A percentile compares a stretch with the other conserved stretches of the same genome.
Evolutionary conservation across 225 moss, liverwort and hornwort species (phyloP).

Genomic region (Asterella californica): DNA sequence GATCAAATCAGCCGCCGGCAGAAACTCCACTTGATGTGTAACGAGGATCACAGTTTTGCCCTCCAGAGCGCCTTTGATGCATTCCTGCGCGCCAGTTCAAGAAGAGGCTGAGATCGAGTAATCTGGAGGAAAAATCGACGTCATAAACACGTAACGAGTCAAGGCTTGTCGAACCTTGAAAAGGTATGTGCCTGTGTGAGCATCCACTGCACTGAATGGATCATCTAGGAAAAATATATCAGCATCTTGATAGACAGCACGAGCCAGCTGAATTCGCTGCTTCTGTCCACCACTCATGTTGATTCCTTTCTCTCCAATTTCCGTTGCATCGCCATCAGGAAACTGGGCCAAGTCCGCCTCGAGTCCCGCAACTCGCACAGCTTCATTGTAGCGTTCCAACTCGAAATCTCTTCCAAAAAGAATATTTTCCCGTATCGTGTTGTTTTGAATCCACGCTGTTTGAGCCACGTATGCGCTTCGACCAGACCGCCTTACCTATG

Average conservation of each 20-base stretch:
- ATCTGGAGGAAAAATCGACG: not conserved
- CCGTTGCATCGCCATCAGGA: conserved; percentile 69
- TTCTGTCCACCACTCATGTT: conserved; percentile 87
- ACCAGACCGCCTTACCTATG: conserved; percentile 22
- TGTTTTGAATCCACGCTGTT: conserved; percentile 72
- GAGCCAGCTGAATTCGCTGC: conserved; percentile 75
- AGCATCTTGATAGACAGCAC: conserved; percentile 65
- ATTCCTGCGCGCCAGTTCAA: conserved; percentile 46
- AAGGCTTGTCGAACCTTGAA: conserved; percentile 36
- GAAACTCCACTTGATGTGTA: conserved; percentile 87
- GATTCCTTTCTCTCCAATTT: conserved; percentile 81
- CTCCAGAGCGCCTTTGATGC: conserved; percentile 60
- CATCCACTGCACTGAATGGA: conserved; percentile 76
- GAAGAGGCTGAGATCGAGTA: not conserved
- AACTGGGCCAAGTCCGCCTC: conserved; percentile 60
- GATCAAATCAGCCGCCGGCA: conserved; percentile 76
- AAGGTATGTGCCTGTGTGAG: conserved; percentile 63
- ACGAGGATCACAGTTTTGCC: conserved; percentile 79
- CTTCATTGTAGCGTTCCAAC: conserved; percentile 41
- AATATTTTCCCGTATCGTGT: conserved; percentile 63
- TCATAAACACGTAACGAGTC: no score
- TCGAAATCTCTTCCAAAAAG: conserved; percentile 55
- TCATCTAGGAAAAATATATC: conserved; percentile 72
- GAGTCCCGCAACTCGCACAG: conserved; percentile 51
- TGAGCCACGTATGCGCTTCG: conserved; percentile 64